Conservation (phyloP, 208 protist species). For the Leishmania braziliensis region DNA sequence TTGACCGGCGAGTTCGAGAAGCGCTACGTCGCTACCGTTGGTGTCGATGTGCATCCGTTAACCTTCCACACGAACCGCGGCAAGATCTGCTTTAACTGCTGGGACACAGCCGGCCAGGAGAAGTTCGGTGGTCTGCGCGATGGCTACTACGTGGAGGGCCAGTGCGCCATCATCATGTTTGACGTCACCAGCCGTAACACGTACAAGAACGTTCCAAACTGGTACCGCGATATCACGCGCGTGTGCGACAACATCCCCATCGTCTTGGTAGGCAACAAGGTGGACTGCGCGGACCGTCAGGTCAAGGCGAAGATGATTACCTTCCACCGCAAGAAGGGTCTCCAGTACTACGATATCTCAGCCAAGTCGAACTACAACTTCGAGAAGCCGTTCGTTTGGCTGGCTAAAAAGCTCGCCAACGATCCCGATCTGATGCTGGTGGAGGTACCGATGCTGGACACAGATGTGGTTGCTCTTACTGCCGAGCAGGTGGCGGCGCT, state of each 20-base stretch:
- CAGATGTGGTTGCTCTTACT: constrained; percentile 69
- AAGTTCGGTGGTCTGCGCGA: constrained; percentile 99
- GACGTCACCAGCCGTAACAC: constrained; percentile 99
- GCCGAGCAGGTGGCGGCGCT: constrained; percentile 80
- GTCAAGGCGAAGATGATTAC: constrained; percentile 99
- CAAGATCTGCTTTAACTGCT: constrained; percentile 99
- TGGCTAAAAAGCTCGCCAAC: constrained; percentile 97
- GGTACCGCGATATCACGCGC: constrained; percentile 99
- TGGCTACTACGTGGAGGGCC: constrained; percentile 99
- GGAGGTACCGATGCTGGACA: constrained; percentile 87
- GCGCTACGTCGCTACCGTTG: constrained; percentile 97
- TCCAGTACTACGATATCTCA: constrained; percentile 99
- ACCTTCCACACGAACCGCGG: constrained; percentile 99
- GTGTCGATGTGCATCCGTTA: constrained; percentile 98
- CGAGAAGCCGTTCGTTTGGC: constrained; percentile 99
- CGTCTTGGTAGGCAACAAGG: constrained; percentile 99
- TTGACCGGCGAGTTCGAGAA: constrained; percentile 99
- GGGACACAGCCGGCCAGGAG: constrained; percentile 99
- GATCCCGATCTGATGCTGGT: constrained; percentile 95
- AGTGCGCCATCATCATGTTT: constrained; percentile 99
- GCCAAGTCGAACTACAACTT: constrained; percentile 99
- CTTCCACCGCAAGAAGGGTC: constrained; percentile 99
- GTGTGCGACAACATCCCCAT: constrained; percentile 99
- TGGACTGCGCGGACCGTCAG: constrained; percentile 99
- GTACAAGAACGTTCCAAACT: constrained; percentile 99